Percentiles rank a stretch among this genome's conserved stretches.
Conservation (phyloP, 208 protist genomes). For the Crithidia expoeki region DNA sequence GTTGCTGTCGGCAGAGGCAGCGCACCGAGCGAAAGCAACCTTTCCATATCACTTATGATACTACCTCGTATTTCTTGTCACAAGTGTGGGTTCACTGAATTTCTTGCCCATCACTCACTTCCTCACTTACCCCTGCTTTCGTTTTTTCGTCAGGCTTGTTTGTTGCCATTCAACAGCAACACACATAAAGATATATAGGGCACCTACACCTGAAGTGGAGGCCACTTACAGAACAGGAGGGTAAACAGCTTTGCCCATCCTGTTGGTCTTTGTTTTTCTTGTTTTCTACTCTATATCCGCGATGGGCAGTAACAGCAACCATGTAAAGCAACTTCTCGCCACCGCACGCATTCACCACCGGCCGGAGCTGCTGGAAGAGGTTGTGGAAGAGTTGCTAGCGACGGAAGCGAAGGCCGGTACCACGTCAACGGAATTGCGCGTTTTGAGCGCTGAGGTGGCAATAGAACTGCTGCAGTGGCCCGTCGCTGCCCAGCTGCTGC, state of each 20-base stretch:
- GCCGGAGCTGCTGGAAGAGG: slow-evolving; percentile 24
- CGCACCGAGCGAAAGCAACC: no score
- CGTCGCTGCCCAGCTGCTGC: slow-evolving; percentile 49
- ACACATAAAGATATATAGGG: no score
- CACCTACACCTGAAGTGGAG: no score
- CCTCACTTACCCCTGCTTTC: no score
- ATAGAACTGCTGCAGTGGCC: slow-evolving; percentile 68
- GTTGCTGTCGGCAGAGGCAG: no score
- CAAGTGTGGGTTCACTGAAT: no score
- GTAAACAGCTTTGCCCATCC: not conserved
- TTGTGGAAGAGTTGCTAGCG: slow-evolving; percentile 21
- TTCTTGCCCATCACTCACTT: no score
- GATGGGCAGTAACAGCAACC: slow-evolving; percentile 21
- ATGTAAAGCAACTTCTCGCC: slow-evolving; percentile 36
- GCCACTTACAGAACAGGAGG: no score
- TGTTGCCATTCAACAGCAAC: no score
- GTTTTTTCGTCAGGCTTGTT: no score
- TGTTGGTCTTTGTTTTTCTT: slow-evolving; percentile 20
- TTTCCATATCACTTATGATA: no score
- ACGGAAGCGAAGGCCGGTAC: slow-evolving; percentile 13
- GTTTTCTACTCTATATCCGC: not conserved
- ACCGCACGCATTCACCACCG: slow-evolving; percentile 29
- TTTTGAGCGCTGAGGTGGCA: slow-evolving; percentile 77
- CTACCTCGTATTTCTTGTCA: no score
- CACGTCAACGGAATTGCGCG: slow-evolving; percentile 55